Base-by-base conservation (phyloP, 164 flowering plant species). In the Berberis thunbergii region DNA sequence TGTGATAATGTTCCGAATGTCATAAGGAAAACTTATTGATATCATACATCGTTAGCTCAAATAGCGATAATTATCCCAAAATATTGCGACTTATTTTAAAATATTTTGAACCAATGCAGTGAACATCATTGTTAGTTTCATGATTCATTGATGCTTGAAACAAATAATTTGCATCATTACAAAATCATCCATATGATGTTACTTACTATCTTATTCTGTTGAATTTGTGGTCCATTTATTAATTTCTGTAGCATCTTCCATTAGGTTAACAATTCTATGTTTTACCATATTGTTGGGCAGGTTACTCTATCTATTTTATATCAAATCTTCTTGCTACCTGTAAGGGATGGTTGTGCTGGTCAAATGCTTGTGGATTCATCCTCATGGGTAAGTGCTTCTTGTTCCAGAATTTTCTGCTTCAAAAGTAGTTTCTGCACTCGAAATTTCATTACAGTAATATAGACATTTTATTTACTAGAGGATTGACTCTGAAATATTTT, bases 261-360 rank as follows among this genome's bases (percentile, higher is more conserved):
- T 26, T 26, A 26, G 26, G 10, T 4, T 48, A 48, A 48, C 7
- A 48, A 1, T 46, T 46, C 8, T 46, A 4, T 46, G 49, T 63
- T 49, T 45, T 54, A 53, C 44, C 62, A 46, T 50, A 43, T 42
- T 40, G 40, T 49, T 67, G 73, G 70, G 68, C 91, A 91, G 97
- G 97, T 61, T 84, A 78, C 67, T 70, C 80, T 41, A 13, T 83
- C 58, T 91, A 86, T 72, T 88, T 91, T 72, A 66, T 81, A 13
- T 77, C 79, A 45, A 78, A 80, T 59, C 74, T 81, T 69, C 59
- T 82, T 72, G 89, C 91, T 64, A 75, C 83, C 64, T 87, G 91
- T 70, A 74, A 77, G 70, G 81, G 77, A 42, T 91, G 94, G 93
- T 54, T 63, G 53, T 84, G 85, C 76, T 91, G 96, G 97, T 82